A percentile compares a stretch with the other conserved stretches of the same genome.
Conservation (phyloP, 192 early-diverging fungal genomes). For the Coemansia pectinata region DNA sequence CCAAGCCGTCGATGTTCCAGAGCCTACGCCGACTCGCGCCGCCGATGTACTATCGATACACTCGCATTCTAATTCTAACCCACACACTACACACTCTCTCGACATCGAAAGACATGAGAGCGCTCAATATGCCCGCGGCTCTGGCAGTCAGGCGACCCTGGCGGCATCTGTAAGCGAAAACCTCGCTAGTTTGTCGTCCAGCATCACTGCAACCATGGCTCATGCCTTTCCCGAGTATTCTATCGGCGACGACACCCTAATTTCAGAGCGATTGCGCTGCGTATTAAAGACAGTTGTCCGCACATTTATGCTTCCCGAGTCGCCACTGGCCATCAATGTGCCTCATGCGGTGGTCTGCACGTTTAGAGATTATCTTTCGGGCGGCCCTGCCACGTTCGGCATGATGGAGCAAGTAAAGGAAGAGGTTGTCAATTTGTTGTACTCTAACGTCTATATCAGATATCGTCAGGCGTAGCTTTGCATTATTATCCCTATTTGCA, state of each 20-base stretch:
- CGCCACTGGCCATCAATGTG: slow-evolving; percentile 31
- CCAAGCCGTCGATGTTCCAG: neutral
- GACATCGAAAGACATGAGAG: neutral
- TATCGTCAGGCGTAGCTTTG: slow-evolving; percentile 5
- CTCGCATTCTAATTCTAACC: neutral
- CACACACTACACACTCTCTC: neutral
- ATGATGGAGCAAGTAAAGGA: slow-evolving; percentile 27
- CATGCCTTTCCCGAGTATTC: slow-evolving; percentile 18
- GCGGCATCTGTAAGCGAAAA: slow-evolving; percentile 4
- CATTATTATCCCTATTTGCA: neutral
- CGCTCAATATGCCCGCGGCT: neutral
- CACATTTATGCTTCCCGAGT: slow-evolving; percentile 35
- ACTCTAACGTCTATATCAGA: slow-evolving; percentile 37
- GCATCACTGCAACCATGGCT: slow-evolving; percentile 29
- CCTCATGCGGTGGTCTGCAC: slow-evolving; percentile 1
- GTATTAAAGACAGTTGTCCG: slow-evolving; percentile 22
- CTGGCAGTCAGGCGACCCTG: neutral
- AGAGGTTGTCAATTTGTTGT: slow-evolving; percentile 32
- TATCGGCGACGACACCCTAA: slow-evolving; percentile 7
- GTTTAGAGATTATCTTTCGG: slow-evolving; percentile 16
- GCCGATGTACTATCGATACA: neutral
- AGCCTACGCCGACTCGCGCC: neutral
- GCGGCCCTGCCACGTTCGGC: slow-evolving; percentile 19
- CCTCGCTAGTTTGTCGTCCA: slow-evolving; percentile 13
- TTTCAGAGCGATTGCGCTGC: slow-evolving; percentile 25